Evolutionary conservation across 2,329 filamentous ascomycete genomes (phyloP), one percentile per base, ranked within the genome.

Genomic region (Chaetomium strumarium): DNA sequence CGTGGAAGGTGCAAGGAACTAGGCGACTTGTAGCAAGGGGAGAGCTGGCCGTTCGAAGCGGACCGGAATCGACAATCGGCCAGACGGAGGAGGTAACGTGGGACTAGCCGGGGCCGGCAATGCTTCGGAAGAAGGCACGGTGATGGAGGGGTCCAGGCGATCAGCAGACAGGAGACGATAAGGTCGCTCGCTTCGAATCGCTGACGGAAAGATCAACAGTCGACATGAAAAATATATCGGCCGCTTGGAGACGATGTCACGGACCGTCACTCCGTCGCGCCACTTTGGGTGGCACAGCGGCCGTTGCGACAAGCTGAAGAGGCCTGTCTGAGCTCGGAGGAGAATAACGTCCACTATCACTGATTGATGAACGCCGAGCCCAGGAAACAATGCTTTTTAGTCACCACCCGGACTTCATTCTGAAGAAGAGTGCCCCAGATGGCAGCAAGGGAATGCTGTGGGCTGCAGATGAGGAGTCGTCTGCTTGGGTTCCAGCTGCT

Each of bases 231-330:
- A 24, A 24, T 24, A 24, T 24, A 24, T 24, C 24, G 24, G 7
- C 24, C 24, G 24, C 24, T 7, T 24, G 24, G 24, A 24, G 24
- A 24, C 24, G 24, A 24, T 24, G 24, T 24, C 24, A 24, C 24
- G 24, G 24, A 24, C 24, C 24, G 24, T 39, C 29, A 36, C 16
- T 14, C 37, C 19, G n/a, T 14, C 39, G 20, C 38, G 46, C 37
- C 46, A 40, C 46, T 7, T 49, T 20, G 46, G 38, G 37, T 19
- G 46, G 46, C 46, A 36, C 46, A 34, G 38, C 11, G 9, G 36
- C 24, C 24, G 24, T 37, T 46, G 19, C 2, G 44, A 44, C n/a
- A 33, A n/a, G 44, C 19, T 31, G 17, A 36, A 19, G 33, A 13
- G 17, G 24, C 43, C 31, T 20, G 12, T 46, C 17, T 11, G 31